Evolutionary conservation across 2,329 filamentous ascomycete species (phyloP), one percentile per base, ranked within the genome.

Genomic region (Berkeleyomyces rouxiae): DNA sequence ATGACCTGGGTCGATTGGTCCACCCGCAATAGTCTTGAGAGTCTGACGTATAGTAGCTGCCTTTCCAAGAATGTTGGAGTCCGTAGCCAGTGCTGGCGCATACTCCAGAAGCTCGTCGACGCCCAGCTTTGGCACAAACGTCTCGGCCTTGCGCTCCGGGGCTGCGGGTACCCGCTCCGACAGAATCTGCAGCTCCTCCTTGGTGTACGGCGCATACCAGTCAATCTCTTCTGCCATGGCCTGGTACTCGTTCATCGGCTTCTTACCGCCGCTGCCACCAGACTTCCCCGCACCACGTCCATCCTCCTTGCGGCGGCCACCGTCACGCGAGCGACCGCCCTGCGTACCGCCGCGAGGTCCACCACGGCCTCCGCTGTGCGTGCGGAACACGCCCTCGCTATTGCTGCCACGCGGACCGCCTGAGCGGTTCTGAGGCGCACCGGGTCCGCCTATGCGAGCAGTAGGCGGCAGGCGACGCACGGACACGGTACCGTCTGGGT

Each of bases 21-120:
- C 73, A 7, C 70, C 71, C n/a, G 70, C 72, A 16, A 76, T 67
- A 5, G 70, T 67, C 55, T 70, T 71, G 59, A 76, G 70, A 61
- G 70, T 74, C 64, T 71, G 68, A 63, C 75, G 64, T 43, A 75
- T 71, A 13, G 71, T 68, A 5, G 73, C 72, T 49, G 67, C 66
- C 13, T 69, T 70, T 58, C 72, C 69, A 31, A 69, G 66, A 4
- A 66, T 43, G 13, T 68, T 68, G 37, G 69, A 68, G 43, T 72
- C 70, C 39, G 70, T 65, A 5, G 73, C 71, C 59, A 76, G 64
- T 13, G 68, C 67, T 3, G 74, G 74, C n/a, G 59, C 64, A 67
- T 71, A 76, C 33, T 66, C 60, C 9, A 70, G 68, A 43, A 65
- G 61, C 42, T 67, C 66, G 44, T 74, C 73, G 65, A 73, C 73